Evolutionary conservation across 129 eudicot species (phyloP).

Genomic region (Logfia minima): DNA sequence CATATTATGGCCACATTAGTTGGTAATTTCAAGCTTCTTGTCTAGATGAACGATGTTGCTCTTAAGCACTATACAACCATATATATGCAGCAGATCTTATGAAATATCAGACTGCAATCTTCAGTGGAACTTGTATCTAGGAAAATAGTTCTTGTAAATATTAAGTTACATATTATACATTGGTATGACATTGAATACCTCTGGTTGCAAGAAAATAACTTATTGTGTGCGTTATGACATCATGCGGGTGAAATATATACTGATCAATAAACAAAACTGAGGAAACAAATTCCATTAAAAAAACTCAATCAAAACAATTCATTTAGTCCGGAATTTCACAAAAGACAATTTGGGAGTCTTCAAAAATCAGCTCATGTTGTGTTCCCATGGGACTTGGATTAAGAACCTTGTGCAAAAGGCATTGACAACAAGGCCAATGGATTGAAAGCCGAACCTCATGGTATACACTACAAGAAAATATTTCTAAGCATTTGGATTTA

Average conservation of each 20-base stretch:
- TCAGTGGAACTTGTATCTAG: neutral
- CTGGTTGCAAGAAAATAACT: neutral
- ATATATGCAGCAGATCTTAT: neutral
- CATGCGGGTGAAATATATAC: neutral
- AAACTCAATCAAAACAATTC: neutral
- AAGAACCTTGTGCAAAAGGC: neutral
- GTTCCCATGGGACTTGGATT: slow-evolving; percentile 3
- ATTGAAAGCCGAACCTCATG: slow-evolving; percentile 21
- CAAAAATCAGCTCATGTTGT: slow-evolving; percentile 24
- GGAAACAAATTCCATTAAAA: slow-evolving; percentile 1
- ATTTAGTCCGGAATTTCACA: slow-evolving; percentile 19
- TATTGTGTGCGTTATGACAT: neutral
- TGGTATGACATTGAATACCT: neutral
- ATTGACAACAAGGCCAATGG: neutral
- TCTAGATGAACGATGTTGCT: neutral
- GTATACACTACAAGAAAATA: slow-evolving; percentile 15
- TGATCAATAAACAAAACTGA: neutral
- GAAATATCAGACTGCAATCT: neutral
- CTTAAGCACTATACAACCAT: neutral
- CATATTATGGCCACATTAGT: neutral
- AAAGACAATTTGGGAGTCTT: slow-evolving; percentile 12
- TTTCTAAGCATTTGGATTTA: neutral
- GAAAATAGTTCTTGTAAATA: neutral
- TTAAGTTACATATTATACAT: neutral
- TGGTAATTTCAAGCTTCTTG: neutral